phyloP scores from a whole-genome alignment of 2,329 filamentous ascomycete species.

The Pseudocercospora macadamiae region DNA sequence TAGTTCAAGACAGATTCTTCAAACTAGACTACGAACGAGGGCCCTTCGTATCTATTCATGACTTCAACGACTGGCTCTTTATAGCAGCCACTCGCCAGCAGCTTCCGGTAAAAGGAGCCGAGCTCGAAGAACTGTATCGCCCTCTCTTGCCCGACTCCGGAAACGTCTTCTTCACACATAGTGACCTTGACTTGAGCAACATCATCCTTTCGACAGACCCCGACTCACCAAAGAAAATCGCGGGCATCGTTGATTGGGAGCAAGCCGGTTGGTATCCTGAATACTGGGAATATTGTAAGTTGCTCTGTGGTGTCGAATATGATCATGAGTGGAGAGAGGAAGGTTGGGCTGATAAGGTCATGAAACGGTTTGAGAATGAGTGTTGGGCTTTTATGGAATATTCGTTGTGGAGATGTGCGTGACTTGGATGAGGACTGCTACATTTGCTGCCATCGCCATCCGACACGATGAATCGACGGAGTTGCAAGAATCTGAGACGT shows the following conservation, averaged over 20 bases:
- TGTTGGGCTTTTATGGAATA: not conserved
- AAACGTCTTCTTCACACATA: slow-evolving; percentile 10
- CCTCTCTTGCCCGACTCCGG: not conserved
- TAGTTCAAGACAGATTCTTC: not conserved
- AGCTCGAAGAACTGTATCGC: not conserved
- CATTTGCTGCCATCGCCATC: too few relatives aligned
- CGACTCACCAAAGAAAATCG: slow-evolving; percentile 40
- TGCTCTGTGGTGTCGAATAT: not conserved
- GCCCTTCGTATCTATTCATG: not conserved
- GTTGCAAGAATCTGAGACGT: too few relatives aligned
- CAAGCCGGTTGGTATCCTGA: slow-evolving; percentile 52
- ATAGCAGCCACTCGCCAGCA: not conserved
- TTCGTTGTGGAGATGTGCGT: not conserved
- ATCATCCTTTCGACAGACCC: slow-evolving; percentile 46
- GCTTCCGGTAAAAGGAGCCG: too few relatives aligned
- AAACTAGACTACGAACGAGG: not conserved
- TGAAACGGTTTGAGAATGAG: not conserved
- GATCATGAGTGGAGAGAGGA: slow-evolving; percentile 4
- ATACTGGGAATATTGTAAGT: slow-evolving; percentile 49
- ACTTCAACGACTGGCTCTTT: slow-evolving; percentile 7
- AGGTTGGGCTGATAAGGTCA: not conserved
- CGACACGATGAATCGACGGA: too few relatives aligned
- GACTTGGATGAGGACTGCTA: too few relatives aligned
- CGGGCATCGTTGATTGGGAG: slow-evolving; percentile 55
- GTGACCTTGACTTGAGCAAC: slow-evolving; percentile 37